phyloP scores from a whole-genome alignment of 1,139 yeast genomes.

The Trichomonascaceae sp. region DNA sequence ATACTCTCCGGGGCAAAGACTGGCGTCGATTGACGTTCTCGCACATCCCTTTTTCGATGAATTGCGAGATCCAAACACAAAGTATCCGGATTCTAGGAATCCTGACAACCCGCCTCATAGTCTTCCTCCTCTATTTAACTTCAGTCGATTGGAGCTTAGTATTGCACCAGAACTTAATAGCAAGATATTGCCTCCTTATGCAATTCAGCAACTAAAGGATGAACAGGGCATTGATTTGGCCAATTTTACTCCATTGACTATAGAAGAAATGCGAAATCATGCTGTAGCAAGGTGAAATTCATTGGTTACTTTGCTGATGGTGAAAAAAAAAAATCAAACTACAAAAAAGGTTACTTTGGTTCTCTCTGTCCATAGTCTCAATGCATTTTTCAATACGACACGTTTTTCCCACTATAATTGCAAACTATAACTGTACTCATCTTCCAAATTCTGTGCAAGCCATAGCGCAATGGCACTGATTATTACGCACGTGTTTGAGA shows the following conservation, averaged over 20 bases:
- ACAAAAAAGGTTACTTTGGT: not conserved
- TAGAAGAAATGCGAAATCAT: slow-evolving; percentile 26
- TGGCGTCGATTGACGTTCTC: slow-evolving; percentile 64
- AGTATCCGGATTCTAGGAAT: slow-evolving; percentile 44
- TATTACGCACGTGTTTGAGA: slow-evolving; percentile 75
- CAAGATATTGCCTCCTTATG: slow-evolving; percentile 37
- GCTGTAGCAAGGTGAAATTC: not conserved
- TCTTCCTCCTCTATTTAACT: slow-evolving; percentile 39
- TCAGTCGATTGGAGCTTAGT: slow-evolving; percentile 35
- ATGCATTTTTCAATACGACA: not conserved
- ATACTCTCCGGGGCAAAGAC: slow-evolving; percentile 69
- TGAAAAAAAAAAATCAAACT: too few relatives aligned
- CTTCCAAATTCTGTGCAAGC: slow-evolving; percentile 93
- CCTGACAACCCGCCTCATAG: slow-evolving; percentile 32
- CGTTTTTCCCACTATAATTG: slow-evolving; percentile 51
- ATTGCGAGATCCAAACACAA: slow-evolving; percentile 50
- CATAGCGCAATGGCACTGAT: slow-evolving; percentile 81
- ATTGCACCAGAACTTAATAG: slow-evolving; percentile 37
- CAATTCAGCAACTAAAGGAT: slow-evolving; percentile 26
- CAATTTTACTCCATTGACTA: slow-evolving; percentile 33
- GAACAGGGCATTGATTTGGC: slow-evolving; percentile 32
- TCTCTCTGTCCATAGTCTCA: not conserved
- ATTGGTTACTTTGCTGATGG: too few relatives aligned
- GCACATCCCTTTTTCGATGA: slow-evolving; percentile 73
- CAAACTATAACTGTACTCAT: slow-evolving; percentile 87